Evolutionary conservation across 2,329 filamentous ascomycete genomes (phyloP).

Genomic region (Aspergillus pseudoterreus): DNA sequence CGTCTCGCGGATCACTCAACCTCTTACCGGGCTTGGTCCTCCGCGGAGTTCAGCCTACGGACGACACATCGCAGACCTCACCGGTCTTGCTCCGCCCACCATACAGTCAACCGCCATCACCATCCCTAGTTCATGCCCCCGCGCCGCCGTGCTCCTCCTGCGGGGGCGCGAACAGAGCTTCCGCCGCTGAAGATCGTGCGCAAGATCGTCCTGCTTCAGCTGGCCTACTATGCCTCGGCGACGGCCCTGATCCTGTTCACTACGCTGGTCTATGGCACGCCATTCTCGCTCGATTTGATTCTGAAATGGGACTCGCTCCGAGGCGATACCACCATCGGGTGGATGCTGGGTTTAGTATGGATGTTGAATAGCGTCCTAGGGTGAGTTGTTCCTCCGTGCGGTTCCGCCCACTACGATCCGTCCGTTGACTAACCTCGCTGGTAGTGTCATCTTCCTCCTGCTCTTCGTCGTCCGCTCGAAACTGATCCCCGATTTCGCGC

Average conservation of each 20-base stretch:
- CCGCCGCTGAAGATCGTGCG: constrained; percentile 63
- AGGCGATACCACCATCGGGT: constrained; percentile 66
- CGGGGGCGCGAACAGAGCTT: constrained; percentile 64
- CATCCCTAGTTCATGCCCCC: constrained; percentile 33
- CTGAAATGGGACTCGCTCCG: constrained; percentile 62
- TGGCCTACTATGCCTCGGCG: constrained; percentile 61
- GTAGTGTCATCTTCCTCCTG: constrained; percentile 77
- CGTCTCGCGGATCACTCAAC: no score
- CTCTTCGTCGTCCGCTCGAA: constrained; percentile 84
- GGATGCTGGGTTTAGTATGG: constrained; percentile 67
- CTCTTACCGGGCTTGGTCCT: neutral
- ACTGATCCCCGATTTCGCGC: constrained; percentile 88
- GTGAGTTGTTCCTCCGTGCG: constrained; percentile 45
- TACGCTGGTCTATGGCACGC: constrained; percentile 60
- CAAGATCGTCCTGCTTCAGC: constrained; percentile 63
- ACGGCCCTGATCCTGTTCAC: constrained; percentile 64
- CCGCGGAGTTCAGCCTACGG: constrained; percentile 1
- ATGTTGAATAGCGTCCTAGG: constrained; percentile 61
- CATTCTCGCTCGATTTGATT: constrained; percentile 56
- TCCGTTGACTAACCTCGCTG: constrained; percentile 3
- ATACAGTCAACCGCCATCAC: neutral
- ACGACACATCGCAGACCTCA: neutral
- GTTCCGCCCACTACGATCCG: neutral
- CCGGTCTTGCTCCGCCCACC: neutral
- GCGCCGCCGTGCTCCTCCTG: constrained; percentile 59